These are phyloP conservation scores for Choiromyces venosus DNA, from an alignment of 495 filamentous ascomycete species.

Conservation along the genomic window DNA sequence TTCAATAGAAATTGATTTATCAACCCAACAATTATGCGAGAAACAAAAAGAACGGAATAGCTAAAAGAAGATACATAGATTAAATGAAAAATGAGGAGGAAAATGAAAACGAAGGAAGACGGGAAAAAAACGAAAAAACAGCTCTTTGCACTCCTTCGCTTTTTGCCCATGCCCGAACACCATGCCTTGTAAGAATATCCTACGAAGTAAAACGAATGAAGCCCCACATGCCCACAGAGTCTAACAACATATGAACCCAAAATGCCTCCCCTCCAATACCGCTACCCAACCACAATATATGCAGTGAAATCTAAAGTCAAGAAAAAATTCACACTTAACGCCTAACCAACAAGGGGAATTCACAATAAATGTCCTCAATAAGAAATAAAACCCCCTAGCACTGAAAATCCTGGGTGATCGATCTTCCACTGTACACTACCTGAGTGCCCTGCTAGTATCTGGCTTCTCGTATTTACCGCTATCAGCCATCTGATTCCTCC, in stretches of 20 bases:
- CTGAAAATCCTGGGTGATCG: neutral
- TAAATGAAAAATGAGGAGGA: neutral
- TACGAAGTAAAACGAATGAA: neutral
- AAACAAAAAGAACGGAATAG: neutral
- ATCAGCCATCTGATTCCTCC: constrained; percentile 40
- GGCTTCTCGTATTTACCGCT: constrained; percentile 35
- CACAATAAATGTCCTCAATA: neutral
- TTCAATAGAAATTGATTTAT: neutral
- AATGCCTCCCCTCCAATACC: neutral
- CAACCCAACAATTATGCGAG: neutral
- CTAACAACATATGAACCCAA: neutral
- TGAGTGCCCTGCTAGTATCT: constrained; percentile 2
- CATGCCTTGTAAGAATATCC: neutral
- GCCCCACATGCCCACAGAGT: neutral
- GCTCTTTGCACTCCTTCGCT: neutral
- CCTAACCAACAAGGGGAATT: neutral
- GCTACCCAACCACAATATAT: neutral
- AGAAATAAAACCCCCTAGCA: neutral
- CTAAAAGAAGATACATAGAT: neutral
- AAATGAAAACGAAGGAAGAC: neutral
- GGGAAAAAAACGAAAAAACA: neutral
- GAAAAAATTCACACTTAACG: constrained; percentile 1
- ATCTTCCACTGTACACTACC: neutral
- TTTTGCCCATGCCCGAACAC: neutral
- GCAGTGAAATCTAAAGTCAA: neutral